These are phyloP conservation scores for Peronosclerospora sorghi DNA, from an alignment of 352 stramenopile species.

Conservation along the genomic window DNA sequence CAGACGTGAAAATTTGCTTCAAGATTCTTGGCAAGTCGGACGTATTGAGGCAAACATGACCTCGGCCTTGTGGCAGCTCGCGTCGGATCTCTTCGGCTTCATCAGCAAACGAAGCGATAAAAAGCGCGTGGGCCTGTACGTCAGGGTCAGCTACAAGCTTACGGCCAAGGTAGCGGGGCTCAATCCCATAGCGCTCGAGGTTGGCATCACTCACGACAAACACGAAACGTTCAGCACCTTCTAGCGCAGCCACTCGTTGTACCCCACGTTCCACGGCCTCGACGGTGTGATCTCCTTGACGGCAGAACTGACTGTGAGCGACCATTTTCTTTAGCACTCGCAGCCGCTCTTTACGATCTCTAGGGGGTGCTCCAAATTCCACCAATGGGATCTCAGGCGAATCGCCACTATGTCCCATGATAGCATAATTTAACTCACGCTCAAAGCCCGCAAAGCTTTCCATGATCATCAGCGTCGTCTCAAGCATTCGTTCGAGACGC, in stretches of 20 bases:
- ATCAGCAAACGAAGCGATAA: conserved; percentile 76
- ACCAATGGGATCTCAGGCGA: conserved; percentile 86
- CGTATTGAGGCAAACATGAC: conserved; percentile 74
- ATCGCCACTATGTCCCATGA: conserved; percentile 89
- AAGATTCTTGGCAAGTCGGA: conserved; percentile 69
- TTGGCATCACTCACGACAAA: conserved; percentile 95
- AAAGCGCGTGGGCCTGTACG: conserved; percentile 72
- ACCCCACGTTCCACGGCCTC: conserved; percentile 84
- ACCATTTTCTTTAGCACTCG: conserved; percentile 89
- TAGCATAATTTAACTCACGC: conserved; percentile 83
- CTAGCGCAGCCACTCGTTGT: conserved; percentile 43
- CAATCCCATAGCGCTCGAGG: conserved; percentile 87
- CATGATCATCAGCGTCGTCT: conserved; percentile 94
- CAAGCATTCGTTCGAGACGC: conserved; percentile 87
- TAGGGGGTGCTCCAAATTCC: conserved; percentile 69
- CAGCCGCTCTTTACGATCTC: conserved; percentile 83
- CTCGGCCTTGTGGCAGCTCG: conserved; percentile 52
- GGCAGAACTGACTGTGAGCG: conserved; percentile 91
- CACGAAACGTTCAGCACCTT: conserved; percentile 77
- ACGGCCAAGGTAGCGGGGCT: conserved; percentile 35
- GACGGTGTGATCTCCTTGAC: conserved; percentile 89
- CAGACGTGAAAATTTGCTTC: conserved; percentile 74
- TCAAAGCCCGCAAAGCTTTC: conserved; percentile 88
- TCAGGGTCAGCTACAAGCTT: conserved; percentile 39
- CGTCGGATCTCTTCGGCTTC: conserved; percentile 58